Base-by-base conservation (phyloP, 257 asterid genomes). In the Penstemon barbatus region DNA sequence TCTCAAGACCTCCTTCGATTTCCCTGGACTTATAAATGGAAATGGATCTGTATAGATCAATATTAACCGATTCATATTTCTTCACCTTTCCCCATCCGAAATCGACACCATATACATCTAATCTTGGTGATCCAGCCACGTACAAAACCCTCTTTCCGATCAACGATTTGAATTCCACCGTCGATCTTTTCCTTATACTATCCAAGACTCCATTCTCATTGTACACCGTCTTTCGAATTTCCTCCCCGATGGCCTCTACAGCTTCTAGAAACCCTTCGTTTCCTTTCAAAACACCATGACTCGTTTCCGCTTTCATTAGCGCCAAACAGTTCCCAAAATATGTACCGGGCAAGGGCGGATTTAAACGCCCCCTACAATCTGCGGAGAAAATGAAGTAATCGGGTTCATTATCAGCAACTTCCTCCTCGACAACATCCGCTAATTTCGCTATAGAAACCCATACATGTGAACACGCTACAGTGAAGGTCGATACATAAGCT, bases 11-110 rank as follows among this genome's bases (percentile, higher is more conserved):
- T 33, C 76, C 76, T 0, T 52, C 68, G 5, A 54, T 5, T n/a
- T 69, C 74, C 33, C 78, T 69, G 36, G 60, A 69, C 18, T 15
- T 15, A 15, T 15, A 15, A 15, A 15, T 15, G 18, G 18, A 15
- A 15, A 15, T 15, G 18, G 63, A 19, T 0, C 78, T 68, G 0
- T 63, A 38, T 0, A 4, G 10, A 15, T 75, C 76, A 12, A 75
- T 69, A 1, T 71, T 70, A 57, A 66, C 5, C 4, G 53, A 38
- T 42, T 75, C 76, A 7, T 59, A 68, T 48, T 79, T 79, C 6
- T 46, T 44, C 8, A 74, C 74, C 54, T 61, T 75, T 19, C 78
- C 76, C 80, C 75, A 75, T 13, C 80, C 80, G 6, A 71, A 79
- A 57, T 79, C 83, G 12, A 65, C 38, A 33, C 25, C 37, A 65